Evolutionary conservation across 1,284 basidiomycete genomes (phyloP).

Genomic region (Trametes pubescens): DNA sequence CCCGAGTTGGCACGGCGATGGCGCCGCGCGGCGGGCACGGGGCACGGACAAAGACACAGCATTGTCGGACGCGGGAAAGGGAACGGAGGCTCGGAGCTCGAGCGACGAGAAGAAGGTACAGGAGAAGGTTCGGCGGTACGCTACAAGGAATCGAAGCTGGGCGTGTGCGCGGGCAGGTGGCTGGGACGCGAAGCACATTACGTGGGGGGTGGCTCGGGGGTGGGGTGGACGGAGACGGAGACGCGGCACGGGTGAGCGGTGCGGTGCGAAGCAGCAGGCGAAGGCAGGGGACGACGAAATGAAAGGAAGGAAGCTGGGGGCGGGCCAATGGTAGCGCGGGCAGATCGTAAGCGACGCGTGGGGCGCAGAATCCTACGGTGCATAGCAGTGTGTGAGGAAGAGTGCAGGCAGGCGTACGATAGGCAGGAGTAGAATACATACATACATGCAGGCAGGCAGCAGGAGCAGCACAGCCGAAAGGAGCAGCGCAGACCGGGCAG

Average conservation of each 20-base stretch:
- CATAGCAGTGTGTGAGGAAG: constrained; percentile 20
- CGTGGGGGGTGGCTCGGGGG: constrained; percentile 5
- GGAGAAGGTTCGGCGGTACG: constrained; percentile 23
- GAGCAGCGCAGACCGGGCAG: constrained; percentile 13
- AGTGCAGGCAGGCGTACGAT: constrained; percentile 19
- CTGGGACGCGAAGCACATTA: constrained; percentile 6
- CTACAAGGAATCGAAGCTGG: constrained; percentile 25
- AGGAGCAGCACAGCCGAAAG: constrained; percentile 4
- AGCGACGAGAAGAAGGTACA: constrained; percentile 2
- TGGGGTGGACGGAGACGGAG: neutral
- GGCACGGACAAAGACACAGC: constrained; percentile 13
- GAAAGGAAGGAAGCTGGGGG: neutral
- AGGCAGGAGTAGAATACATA: constrained; percentile 25
- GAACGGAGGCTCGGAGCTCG: constrained; percentile 7
- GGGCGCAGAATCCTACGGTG: constrained; percentile 8
- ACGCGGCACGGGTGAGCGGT: neutral
- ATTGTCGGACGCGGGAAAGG: constrained; percentile 21
- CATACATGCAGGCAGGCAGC: constrained; percentile 9
- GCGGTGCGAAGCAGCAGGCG: neutral
- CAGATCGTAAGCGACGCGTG: constrained; percentile 2
- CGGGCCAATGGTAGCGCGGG: constrained; percentile 16
- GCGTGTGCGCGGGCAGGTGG: constrained; percentile 11
- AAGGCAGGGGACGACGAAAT: neutral
- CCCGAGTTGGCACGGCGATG: neutral
- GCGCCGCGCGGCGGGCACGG: constrained; percentile 1